Evolutionary conservation across 2,329 filamentous ascomycete species (phyloP).

Genomic region (Tolypocladium album): DNA sequence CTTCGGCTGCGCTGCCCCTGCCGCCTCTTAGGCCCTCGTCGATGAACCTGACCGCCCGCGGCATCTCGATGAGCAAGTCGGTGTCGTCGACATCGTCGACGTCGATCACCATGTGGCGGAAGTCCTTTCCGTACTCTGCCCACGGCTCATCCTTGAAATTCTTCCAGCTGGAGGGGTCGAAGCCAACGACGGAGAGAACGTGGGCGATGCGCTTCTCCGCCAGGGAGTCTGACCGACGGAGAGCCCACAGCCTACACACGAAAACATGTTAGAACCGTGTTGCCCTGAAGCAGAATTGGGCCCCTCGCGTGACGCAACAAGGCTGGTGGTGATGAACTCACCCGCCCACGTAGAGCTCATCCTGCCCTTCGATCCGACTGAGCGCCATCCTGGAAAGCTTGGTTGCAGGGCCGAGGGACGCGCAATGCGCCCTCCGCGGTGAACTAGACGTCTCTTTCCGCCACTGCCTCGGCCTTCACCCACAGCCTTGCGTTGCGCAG

Average conservation of each 20-base stretch:
- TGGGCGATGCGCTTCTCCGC: slow-evolving; percentile 72
- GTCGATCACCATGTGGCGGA: slow-evolving; percentile 67
- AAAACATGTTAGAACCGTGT: not conserved
- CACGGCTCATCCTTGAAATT: slow-evolving; percentile 38
- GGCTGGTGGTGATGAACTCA: slow-evolving; percentile 14
- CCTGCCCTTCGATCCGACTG: slow-evolving; percentile 28
- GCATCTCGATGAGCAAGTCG: slow-evolving; percentile 73
- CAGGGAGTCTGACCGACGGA: slow-evolving; percentile 62
- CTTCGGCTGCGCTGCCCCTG: slow-evolving; percentile 8
- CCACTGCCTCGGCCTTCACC: not conserved
- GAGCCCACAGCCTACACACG: slow-evolving; percentile 59
- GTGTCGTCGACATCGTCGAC: slow-evolving; percentile 87
- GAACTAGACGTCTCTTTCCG: not conserved
- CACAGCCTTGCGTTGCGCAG: not conserved
- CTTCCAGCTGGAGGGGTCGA: slow-evolving; percentile 27
- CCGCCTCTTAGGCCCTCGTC: slow-evolving; percentile 43
- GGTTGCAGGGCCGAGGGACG: not conserved
- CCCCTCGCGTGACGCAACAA: not conserved
- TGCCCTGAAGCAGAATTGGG: not conserved
- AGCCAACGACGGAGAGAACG: slow-evolving; percentile 70
- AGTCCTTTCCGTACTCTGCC: slow-evolving; percentile 42
- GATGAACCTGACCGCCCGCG: slow-evolving; percentile 72
- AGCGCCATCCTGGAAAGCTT: slow-evolving; percentile 28
- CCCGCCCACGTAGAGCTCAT: slow-evolving; percentile 29
- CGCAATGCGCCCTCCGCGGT: not conserved